These are phyloP conservation scores for Mucor plumbeus DNA, from an alignment of 371 early-diverging fungal species.

Conservation along the genomic window DNA sequence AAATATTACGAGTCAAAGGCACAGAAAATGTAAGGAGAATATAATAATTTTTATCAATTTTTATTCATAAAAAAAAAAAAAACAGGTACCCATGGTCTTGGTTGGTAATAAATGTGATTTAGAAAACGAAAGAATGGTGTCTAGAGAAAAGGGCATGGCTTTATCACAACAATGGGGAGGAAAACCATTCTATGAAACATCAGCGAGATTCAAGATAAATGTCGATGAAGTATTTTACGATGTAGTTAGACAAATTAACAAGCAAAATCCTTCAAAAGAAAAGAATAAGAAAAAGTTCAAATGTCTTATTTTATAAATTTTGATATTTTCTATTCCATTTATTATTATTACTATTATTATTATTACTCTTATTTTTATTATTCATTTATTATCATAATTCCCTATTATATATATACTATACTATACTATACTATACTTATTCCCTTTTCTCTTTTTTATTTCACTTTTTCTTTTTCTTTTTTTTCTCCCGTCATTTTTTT, in stretches of 20 bases:
- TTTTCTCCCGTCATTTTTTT: background rate
- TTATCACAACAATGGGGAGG: conserved; percentile 77
- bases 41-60: background rate
- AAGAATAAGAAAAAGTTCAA: conserved; percentile 48
- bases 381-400: conserved; percentile 4
- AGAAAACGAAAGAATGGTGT: conserved; percentile 78
- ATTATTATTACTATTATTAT: background rate
- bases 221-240: conserved; percentile 81
- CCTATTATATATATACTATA: background rate
- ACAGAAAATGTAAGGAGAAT: conserved; percentile 66
- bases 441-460: background rate
- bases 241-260: conserved; percentile 66
- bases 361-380: conserved; percentile 8
- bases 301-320: conserved; percentile 46
- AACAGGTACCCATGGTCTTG: conserved; percentile 84
- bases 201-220: conserved; percentile 82
- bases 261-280: conserved; percentile 47
- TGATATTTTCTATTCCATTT: conserved; percentile 5
- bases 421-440: conserved; percentile 9
- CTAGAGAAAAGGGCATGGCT: conserved; percentile 65
- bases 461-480: too few species aligned
- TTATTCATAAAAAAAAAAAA: background rate
- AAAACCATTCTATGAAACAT: conserved; percentile 82
- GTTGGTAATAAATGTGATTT: conserved; percentile 91
- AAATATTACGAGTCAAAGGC: conserved; percentile 85